Evolutionary conservation across 2,329 filamentous ascomycete species (phyloP), one percentile per base, ranked within the genome.

Genomic region (Xylariaceae sp.): DNA sequence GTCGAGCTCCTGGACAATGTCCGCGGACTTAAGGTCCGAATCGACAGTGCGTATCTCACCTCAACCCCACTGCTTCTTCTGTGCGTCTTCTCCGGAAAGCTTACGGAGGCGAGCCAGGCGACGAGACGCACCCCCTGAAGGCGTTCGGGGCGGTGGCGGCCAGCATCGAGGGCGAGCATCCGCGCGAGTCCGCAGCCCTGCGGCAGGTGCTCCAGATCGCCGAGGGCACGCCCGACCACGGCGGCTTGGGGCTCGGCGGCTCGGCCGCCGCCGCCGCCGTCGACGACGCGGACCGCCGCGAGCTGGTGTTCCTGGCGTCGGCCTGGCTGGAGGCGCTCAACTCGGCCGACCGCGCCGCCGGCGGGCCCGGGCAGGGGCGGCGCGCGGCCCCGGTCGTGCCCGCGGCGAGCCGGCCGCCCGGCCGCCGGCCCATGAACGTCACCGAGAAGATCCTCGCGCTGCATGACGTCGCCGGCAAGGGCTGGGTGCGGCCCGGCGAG

Each of bases 391-490:
- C n/a, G 25, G 27, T 5, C 18, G 17, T 8, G 16, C 37, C 13
- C 16, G 33, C 10, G 15, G 17, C 14, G 25, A 33, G 12, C 31
- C n/a, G 33, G 23, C 53, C 51, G 2, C 15, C 31, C 1, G 40
- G 37, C 15, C 42, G 50, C 17, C 50, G 46, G 18, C 40, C 46
- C 3, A 68, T 69, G 64, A 65, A 55, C 1, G 34, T 65, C 2
- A 55, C 57, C 2, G 60, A 67, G 41, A 68, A 68, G 46, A 65
- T 68, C 24, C 61, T 68, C 40, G 61, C 63, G 0, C 38, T 56
- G n/a, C 64, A 67, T 43, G 60, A 62, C 37, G 47, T 64, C 2
- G 44, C 50, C 2, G 44, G 49, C 2, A 51, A 47, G 13, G 57
- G 56, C 0, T 55, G 40, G 12, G 55, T 67, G 3, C 38, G 40